Base-by-base conservation (phyloP, 169 alveolate species). In the Fabrea salina region DNA sequence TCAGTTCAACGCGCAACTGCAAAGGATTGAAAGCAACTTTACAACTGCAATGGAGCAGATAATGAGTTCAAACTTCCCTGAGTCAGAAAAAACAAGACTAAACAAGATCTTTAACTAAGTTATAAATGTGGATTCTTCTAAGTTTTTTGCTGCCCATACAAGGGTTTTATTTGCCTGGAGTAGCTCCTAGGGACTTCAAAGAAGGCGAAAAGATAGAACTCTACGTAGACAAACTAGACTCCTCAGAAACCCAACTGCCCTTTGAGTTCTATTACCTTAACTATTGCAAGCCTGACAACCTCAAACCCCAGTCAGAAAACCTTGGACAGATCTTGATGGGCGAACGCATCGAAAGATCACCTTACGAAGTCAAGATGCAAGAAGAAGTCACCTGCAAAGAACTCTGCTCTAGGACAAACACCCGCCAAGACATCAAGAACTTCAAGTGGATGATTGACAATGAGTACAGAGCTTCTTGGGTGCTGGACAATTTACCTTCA, bases 401-500 rank as follows among this genome's bases (percentile, higher is more conserved):
- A 0, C 33, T 74, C 13, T 74, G 81, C 72, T 8, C 27, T 4
- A 11, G 16, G 27, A 53, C 5, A 5, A 51, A 33, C 22, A 22
- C 22, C 11, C n/a, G 40, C 22, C 11, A 22, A 33, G 74, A 74
- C 13, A 5, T 74, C 4, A 53, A 47, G 1, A 39, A 5, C 5
- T 74, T 74, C 35, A 33, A 74, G 22, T 50, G 71, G 71, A 51
- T 74, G 68, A 74, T 74, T 22, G 56, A 74, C 5, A 50, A 74
- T 74, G 72, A 74, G 8, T 74, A 74, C 56, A 49, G 32, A 54
- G 51, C 71, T 13, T 16, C 27, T 11, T 74, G 81, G 81, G 56
- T 74, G n/a, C 54, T 74, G 50, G 81, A 74, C 22, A 33, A 33
- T 2, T 54, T 74, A 5, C 81, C 81, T 35, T 22, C 81, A 53